A percentile compares a stretch with the other conserved stretches of the same genome.
These are phyloP conservation scores for Fusarium torreyae DNA, from an alignment of 2,329 filamentous ascomycete species.

Conservation along the genomic window DNA sequence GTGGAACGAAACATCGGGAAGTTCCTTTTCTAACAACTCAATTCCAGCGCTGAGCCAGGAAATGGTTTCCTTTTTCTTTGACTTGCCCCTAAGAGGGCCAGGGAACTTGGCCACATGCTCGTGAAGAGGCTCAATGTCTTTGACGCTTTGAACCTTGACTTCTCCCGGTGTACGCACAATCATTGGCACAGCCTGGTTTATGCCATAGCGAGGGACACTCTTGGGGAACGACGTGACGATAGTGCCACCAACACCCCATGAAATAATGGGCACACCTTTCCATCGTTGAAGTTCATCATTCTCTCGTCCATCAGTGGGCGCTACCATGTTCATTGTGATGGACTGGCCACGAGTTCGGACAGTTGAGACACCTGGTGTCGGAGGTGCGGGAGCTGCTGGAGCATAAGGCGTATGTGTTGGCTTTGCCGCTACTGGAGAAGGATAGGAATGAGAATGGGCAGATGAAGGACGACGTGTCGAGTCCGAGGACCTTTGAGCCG, in stretches of 20 bases:
- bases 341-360: constrained; percentile 67
- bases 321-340: constrained; percentile 70
- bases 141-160: constrained; percentile 82
- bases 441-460: constrained; percentile 62
- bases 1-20: constrained; percentile 65
- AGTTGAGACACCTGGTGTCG: constrained; percentile 27
- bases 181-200: constrained; percentile 79
- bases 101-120: constrained; percentile 87
- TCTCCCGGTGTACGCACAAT: constrained; percentile 88
- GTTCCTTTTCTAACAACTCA: constrained; percentile 75
- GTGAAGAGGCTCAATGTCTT: constrained; percentile 78
- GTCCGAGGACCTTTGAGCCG: constrained; percentile 55
- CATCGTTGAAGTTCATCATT: constrained; percentile 88
- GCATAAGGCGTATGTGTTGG: constrained; percentile 49
- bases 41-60: constrained; percentile 86
- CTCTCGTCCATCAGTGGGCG: constrained; percentile 76
- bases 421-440: constrained; percentile 54
- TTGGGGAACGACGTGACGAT: constrained; percentile 90
- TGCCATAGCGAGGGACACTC: constrained; percentile 87
- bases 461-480: constrained; percentile 69
- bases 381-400: constrained; percentile 38
- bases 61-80: constrained; percentile 94
- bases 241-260: constrained; percentile 89
- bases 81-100: constrained; percentile 88
- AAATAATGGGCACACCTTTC: constrained; percentile 89